Base-by-base conservation (phyloP, 1,284 basidiomycete species). In the Pseudozyma sp. region DNA sequence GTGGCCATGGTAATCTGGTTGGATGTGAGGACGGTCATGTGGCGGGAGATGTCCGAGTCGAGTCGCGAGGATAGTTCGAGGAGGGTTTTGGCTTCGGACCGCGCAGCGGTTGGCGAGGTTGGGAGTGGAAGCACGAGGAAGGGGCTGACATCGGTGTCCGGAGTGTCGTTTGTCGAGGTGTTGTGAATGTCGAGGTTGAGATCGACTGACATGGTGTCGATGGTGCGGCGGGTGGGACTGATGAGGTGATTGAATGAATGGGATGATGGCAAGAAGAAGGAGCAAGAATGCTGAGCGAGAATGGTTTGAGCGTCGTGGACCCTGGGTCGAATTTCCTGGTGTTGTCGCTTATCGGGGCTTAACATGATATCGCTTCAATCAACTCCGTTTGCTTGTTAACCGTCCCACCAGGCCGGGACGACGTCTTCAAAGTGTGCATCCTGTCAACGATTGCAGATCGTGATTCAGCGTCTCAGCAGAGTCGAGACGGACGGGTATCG, bases 1-100 rank as follows among this genome's bases (percentile, higher is more conserved):
- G 75, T 75, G 7, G 44, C 54, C 68, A 77, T 69, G 31, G 52
- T 52, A 35, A 75, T 69, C 19, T 59, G 67, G 40, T 81, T 77
- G 10, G 60, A 49, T 5, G 48, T 45, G 34, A 80, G 63, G 0
- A 63, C 53, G 3, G 52, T 42, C 50, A 64, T 48, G 46, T 77
- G 65, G 6, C 58, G 63, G 4, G 68, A 51, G 14, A 73, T 52
- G 49, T 70, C 60, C 11, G 39, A 52, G n/a, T 75, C 70, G 43
- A 80, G 47, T 51, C 71, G 62, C 45, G 77, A 72, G 40, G 57
- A 48, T 1, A 71, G 52, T 35, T 62, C 37, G 29, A 71, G 46
- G 7, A 75, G 44, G 1, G 49, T 31, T 52, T 68, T 64, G n/a
- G 73, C 73, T 49, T 72, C 61, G 3, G 54, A 19, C 5, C 73